Conservation (phyloP, 2,329 filamentous ascomycete genomes). For the Fulvia fulva region DNA sequence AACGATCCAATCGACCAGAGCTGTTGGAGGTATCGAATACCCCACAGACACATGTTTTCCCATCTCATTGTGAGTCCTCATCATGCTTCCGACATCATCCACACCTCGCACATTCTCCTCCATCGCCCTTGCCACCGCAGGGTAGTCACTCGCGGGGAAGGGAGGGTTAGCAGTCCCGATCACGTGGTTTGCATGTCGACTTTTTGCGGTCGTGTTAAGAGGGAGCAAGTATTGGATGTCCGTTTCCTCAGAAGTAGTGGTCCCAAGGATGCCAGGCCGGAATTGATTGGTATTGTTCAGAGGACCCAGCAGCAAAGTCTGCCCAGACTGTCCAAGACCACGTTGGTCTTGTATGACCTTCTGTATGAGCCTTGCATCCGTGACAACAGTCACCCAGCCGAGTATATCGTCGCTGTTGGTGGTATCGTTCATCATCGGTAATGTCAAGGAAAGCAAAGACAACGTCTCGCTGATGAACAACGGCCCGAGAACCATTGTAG, state of each 20-base stretch:
- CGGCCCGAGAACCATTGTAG: slow-evolving; percentile 70
- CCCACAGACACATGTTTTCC: slow-evolving; percentile 68
- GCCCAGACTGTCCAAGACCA: slow-evolving; percentile 67
- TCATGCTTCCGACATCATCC: slow-evolving; percentile 60
- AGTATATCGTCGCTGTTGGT: slow-evolving; percentile 58
- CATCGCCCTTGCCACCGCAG: slow-evolving; percentile 60
- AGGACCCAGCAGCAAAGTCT: slow-evolving; percentile 69
- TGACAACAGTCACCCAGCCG: slow-evolving; percentile 77
- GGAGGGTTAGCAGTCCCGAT: slow-evolving; percentile 43
- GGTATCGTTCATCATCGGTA: slow-evolving; percentile 69
- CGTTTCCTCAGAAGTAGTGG: slow-evolving; percentile 17
- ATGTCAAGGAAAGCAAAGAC: slow-evolving; percentile 73
- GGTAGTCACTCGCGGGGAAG: slow-evolving; percentile 61
- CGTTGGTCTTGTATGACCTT: slow-evolving; percentile 60
- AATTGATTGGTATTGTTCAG: slow-evolving; percentile 59
- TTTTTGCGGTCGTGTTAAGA: slow-evolving; percentile 23
- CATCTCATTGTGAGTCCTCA: slow-evolving; percentile 66
- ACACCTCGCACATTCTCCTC: slow-evolving; percentile 30
- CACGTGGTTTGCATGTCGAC: slow-evolving; percentile 27
- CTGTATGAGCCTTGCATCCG: slow-evolving; percentile 62
- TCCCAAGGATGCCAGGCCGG: slow-evolving; percentile 30
- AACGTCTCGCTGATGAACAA: slow-evolving; percentile 67
- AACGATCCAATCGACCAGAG: slow-evolving; percentile 76
- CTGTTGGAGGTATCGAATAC: slow-evolving; percentile 66
- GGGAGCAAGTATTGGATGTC: slow-evolving; percentile 31